A percentile compares a stretch with the other conserved stretches of the same genome.
phyloP scores from a whole-genome alignment of 768 basidiomycete species.

The Suillus weaverae region DNA sequence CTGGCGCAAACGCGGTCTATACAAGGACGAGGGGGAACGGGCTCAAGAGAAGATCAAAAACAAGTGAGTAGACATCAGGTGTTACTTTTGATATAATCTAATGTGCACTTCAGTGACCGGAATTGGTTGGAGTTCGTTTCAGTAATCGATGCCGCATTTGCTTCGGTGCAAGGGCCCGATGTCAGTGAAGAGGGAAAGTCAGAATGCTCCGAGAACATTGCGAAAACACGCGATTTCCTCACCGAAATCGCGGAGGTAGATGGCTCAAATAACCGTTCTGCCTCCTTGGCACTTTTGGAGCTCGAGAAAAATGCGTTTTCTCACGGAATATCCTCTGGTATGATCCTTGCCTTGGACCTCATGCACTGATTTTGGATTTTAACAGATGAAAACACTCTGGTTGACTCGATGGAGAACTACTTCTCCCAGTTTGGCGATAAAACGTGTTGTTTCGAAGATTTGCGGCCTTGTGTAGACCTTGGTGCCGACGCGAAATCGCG shows the following conservation, averaged over 20 bases:
- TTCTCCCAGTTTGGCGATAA: slow-evolving; percentile 76
- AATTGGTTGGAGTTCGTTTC: slow-evolving; percentile 87
- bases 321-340: slow-evolving; percentile 51
- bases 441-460: slow-evolving; percentile 84
- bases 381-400: slow-evolving; percentile 46
- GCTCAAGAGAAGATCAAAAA: slow-evolving; percentile 62
- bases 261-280: slow-evolving; percentile 73
- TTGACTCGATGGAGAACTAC: slow-evolving; percentile 61
- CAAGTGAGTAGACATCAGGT: slow-evolving; percentile 39
- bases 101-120: slow-evolving; percentile 58
- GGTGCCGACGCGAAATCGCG: slow-evolving; percentile 45
- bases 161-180: slow-evolving; percentile 32
- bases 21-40: slow-evolving; percentile 58
- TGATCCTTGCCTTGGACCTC: slow-evolving; percentile 7
- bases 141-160: slow-evolving; percentile 67
- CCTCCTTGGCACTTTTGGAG: slow-evolving; percentile 71
- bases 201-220: slow-evolving; percentile 39
- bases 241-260: slow-evolving; percentile 59
- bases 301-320: slow-evolving; percentile 60
- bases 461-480: slow-evolving; percentile 63
- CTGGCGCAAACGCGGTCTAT: slow-evolving; percentile 55
- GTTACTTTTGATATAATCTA: slow-evolving; percentile 7
- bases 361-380: slow-evolving; percentile 5
- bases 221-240: slow-evolving; percentile 53
- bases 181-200: slow-evolving; percentile 37